phyloP scores from a whole-genome alignment of 1,284 basidiomycete species.

The Peniophora sp. region DNA sequence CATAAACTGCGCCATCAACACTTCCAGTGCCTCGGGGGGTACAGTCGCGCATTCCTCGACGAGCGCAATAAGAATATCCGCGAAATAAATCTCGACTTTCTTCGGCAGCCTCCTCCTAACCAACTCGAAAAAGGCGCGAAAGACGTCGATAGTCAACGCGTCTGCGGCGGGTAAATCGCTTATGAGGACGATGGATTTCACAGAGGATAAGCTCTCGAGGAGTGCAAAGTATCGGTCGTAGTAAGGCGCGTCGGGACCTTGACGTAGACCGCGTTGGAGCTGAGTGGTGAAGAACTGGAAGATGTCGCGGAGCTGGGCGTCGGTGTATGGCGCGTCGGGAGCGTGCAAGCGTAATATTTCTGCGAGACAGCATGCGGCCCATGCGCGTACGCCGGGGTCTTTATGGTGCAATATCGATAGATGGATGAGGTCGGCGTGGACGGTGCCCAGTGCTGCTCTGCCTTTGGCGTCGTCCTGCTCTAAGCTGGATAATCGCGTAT shows the following conservation, averaged over 20 bases:
- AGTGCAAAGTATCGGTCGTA: conserved; percentile 91
- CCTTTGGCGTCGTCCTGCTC: conserved; percentile 86
- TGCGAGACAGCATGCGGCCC: conserved; percentile 89
- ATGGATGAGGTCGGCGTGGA: conserved; percentile 77
- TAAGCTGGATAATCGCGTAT: conserved; percentile 74
- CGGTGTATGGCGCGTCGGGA: conserved; percentile 93
- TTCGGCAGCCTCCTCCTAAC: conserved; percentile 79
- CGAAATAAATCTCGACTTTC: conserved; percentile 84
- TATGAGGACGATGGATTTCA: conserved; percentile 91
- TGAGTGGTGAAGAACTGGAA: conserved; percentile 93
- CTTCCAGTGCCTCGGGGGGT: conserved; percentile 74
- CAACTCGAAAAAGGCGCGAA: conserved; percentile 77
- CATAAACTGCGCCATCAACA: conserved; percentile 81
- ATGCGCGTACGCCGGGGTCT: conserved; percentile 91
- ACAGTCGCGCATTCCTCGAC: conserved; percentile 80
- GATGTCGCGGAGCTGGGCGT: conserved; percentile 83
- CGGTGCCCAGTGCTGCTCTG: conserved; percentile 55
- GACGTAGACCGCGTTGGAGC: conserved; percentile 57
- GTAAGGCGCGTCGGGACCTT: conserved; percentile 59
- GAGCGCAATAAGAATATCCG: conserved; percentile 83
- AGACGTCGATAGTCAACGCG: conserved; percentile 79
- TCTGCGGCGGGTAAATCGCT: conserved; percentile 87
- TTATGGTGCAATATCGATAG: conserved; percentile 85
- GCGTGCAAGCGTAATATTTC: conserved; percentile 92
- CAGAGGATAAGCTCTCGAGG: conserved; percentile 85